Conservation (phyloP, 129 eudicot species). For the Ambrosia trifida region DNA sequence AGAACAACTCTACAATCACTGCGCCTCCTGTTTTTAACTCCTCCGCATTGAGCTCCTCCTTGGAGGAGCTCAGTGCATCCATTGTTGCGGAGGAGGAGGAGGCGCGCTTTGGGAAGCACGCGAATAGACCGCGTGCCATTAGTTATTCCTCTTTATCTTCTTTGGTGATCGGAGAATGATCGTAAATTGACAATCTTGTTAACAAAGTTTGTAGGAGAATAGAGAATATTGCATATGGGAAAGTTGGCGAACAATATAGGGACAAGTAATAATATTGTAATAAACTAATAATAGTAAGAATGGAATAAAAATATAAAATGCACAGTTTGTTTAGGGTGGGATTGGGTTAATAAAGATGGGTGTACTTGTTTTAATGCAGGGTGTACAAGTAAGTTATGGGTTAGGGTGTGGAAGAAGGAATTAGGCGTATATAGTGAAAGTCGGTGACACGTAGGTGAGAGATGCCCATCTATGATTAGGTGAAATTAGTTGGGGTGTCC, state of each 20-base stretch:
- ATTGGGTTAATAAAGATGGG: neutral
- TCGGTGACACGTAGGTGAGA: constrained; percentile 59
- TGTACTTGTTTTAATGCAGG: neutral
- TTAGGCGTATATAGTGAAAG: constrained; percentile 14
- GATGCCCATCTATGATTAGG: constrained; percentile 33
- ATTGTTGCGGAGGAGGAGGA: constrained; percentile 21
- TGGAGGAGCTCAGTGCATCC: constrained; percentile 16
- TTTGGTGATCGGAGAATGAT: constrained; percentile 24
- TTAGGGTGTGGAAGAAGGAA: constrained; percentile 4
- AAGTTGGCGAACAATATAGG: constrained; percentile 48
- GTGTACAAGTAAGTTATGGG: neutral
- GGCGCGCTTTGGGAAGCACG: constrained; percentile 53
- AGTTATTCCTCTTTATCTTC: constrained; percentile 16
- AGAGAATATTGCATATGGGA: constrained; percentile 10
- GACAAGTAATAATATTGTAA: neutral
- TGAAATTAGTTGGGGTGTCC: constrained; percentile 25
- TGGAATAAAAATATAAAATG: neutral
- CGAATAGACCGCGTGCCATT: constrained; percentile 63
- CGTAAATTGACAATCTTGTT: neutral
- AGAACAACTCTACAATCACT: constrained; percentile 82
- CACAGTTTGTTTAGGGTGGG: neutral
- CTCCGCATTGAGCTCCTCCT: constrained; percentile 50
- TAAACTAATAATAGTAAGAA: no score
- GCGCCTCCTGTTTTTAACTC: constrained; percentile 51
- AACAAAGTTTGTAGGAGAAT: neutral